These are phyloP conservation scores for Neurospora sp. DNA, from an alignment of 495 filamentous ascomycete genomes.

Conservation along the genomic window DNA sequence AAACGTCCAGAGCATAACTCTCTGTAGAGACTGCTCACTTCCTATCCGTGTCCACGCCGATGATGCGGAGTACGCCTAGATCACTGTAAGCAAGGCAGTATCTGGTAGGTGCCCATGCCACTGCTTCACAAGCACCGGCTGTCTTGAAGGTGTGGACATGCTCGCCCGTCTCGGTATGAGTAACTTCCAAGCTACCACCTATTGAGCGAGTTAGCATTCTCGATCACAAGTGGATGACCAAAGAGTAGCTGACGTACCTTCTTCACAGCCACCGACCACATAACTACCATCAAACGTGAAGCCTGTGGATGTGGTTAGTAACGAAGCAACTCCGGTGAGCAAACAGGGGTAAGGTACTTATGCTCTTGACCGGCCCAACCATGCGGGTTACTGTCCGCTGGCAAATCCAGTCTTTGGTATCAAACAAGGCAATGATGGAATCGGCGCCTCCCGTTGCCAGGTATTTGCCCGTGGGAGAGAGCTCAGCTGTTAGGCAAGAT, in stretches of 20 bases:
- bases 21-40: slow-evolving; percentile 19
- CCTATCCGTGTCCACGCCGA: slow-evolving; percentile 45
- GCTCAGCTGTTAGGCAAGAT: slow-evolving; percentile 57
- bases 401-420: slow-evolving; percentile 87
- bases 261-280: slow-evolving; percentile 75
- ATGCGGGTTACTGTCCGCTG: slow-evolving; percentile 67
- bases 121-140: slow-evolving; percentile 48
- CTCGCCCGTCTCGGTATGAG: slow-evolving; percentile 83
- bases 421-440: slow-evolving; percentile 81
- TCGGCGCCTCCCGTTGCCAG: slow-evolving; percentile 86
- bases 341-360: slow-evolving; percentile 40
- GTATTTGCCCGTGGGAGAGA: slow-evolving; percentile 67
- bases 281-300: slow-evolving; percentile 91
- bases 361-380: slow-evolving; percentile 67
- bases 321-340: slow-evolving; percentile 3
- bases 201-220: slow-evolving; percentile 2
- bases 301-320: slow-evolving; percentile 21
- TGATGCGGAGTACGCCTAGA: slow-evolving; percentile 68
- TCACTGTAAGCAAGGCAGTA: slow-evolving; percentile 91
- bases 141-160: slow-evolving; percentile 71
- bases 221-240: neutral
- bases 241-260: slow-evolving; percentile 38
- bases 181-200: slow-evolving; percentile 56
- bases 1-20: neutral
- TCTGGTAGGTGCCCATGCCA: slow-evolving; percentile 82